Base-by-base conservation (phyloP, 129 eudicot species). In the Flaveria sonorensis region DNA sequence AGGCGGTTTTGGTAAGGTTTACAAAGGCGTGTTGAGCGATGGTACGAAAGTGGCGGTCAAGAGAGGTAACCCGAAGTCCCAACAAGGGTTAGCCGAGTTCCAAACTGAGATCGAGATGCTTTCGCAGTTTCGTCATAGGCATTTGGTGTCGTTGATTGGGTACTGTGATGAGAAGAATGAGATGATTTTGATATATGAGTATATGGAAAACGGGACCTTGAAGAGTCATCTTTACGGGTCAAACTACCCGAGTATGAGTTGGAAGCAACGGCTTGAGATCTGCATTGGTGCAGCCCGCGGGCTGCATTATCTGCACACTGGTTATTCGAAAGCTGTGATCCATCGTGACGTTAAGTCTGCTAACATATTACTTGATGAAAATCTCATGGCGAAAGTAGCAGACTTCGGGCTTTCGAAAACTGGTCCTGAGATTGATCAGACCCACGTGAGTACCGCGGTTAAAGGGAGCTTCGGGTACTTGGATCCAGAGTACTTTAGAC, bases 391-490 rank as follows among this genome's bases (percentile, higher is more conserved):
- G 12, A 94, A 94, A 77, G 98, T 94, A 74, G 97, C 98, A 0
- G 98, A 93, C 81, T 93, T 93, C 47, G 98, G 98, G 74, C 91
- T 93, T 3, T 93, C 98, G 0, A 93, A 93, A 59, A 83, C 91
- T 0, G 98, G 98, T 20, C 98, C 98, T 0, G 98, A 88, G 74
- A 68, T 93, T 9, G 98, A 93, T 68, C 97, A 93, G 68, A 93
- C 98, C 32, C 98, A 93, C 4, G 98, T 93, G 55, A 93, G 98
- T 52, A 93, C 98, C 1, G 98, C 98, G 0, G 98, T 93, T 30
- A 94, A 94, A 77, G 98, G 98, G n/a, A 93, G 98, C 43, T 93
- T 93, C 32, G 98, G 98, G 74, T 93, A 93, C 76, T 89, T 93
- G 6, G 98, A 93, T 77, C 98, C 98, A 0, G 98, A 93, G 70